Conservation (phyloP, 306 rosid species). For the Herpetospermum pedunculosum region DNA sequence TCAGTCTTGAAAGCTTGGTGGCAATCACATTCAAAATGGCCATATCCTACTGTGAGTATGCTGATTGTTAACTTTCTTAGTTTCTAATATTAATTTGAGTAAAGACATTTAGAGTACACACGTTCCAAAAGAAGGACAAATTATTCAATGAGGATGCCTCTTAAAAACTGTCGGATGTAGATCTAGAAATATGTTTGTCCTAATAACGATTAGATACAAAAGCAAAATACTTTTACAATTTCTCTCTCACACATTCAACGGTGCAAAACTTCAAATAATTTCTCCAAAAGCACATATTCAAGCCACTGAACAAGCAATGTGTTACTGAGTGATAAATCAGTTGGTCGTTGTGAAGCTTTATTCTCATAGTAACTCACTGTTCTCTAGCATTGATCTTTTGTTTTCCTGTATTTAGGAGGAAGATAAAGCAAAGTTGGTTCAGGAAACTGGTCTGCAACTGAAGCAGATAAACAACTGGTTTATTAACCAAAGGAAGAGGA, state of each 20-base stretch:
- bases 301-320: neutral
- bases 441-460: slow-evolving; percentile 85
- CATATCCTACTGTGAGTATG: slow-evolving; percentile 84
- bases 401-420: slow-evolving; percentile 45
- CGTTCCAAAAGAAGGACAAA: neutral
- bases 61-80: neutral
- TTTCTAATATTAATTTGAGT: neutral
- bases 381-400: neutral
- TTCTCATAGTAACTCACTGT: neutral
- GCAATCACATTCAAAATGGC: slow-evolving; percentile 97
- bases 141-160: too few species aligned
- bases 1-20: slow-evolving; percentile 96
- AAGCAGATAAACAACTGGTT: slow-evolving; percentile 59
- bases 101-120: neutral
- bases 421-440: slow-evolving; percentile 83
- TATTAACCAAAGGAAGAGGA: slow-evolving; percentile 62
- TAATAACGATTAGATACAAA: too few species aligned
- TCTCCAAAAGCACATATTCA: neutral
- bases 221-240: too few species aligned
- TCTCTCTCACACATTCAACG: too few species aligned
- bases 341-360: neutral
- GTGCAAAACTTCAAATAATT: too few species aligned
- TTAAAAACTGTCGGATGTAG: too few species aligned
- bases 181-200: too few species aligned
- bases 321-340: neutral